Conservation (phyloP, 495 filamentous ascomycete genomes). For the Friedmanniomyces simplex region DNA sequence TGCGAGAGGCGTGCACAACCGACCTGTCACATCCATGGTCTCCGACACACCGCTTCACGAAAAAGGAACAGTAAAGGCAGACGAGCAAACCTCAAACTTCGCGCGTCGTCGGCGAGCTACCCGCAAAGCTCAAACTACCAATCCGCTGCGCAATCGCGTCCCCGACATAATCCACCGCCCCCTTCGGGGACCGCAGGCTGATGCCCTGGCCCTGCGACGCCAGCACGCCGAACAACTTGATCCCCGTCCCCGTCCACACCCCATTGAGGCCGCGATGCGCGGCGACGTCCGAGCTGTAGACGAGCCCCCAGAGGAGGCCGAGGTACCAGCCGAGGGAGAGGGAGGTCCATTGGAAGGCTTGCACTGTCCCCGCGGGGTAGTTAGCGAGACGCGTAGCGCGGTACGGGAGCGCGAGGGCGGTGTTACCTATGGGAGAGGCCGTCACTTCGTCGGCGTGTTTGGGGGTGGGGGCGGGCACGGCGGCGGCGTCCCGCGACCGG, state of each 20-base stretch:
- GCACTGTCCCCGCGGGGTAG: constrained; percentile 35
- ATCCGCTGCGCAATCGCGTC: constrained; percentile 83
- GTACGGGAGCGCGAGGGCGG: constrained; percentile 30
- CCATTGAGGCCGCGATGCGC: constrained; percentile 71
- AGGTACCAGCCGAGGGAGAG: constrained; percentile 94
- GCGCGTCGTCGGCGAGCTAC: background rate
- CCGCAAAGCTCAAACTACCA: constrained; percentile 56
- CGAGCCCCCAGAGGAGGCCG: constrained; percentile 86
- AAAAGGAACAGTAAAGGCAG: background rate
- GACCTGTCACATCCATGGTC: background rate
- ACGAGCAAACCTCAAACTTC: background rate
- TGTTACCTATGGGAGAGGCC: background rate
- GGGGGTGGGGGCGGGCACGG: constrained; percentile 28
- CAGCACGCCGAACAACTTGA: constrained; percentile 73
- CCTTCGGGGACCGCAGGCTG: constrained; percentile 69
- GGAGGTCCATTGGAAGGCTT: constrained; percentile 92
- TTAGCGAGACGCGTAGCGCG: background rate
- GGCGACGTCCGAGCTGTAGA: constrained; percentile 83
- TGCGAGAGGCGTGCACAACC: background rate
- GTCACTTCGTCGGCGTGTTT: constrained; percentile 13
- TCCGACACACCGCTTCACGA: background rate
- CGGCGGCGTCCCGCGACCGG: constrained; percentile 23
- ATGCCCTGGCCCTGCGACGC: constrained; percentile 56
- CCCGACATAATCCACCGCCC: constrained; percentile 91
- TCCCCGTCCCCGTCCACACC: constrained; percentile 84